Conservation (phyloP, 129 eudicot genomes). For the Flaveria robusta region DNA sequence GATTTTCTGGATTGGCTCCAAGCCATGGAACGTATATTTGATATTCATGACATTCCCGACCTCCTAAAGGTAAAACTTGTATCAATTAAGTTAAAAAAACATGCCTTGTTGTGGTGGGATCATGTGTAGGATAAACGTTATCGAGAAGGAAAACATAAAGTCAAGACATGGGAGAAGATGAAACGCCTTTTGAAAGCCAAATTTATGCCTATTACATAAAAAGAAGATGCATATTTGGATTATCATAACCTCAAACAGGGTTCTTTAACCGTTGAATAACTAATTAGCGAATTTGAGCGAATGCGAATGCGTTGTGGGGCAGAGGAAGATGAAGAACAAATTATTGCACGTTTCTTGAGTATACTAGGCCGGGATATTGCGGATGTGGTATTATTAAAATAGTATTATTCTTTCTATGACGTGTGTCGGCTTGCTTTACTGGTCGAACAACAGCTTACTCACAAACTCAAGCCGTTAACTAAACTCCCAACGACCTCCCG, state of each 20-base stretch:
- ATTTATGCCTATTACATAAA: not conserved
- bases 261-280: not conserved
- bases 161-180: conserved; percentile 1
- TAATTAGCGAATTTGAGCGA: not conserved
- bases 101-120: not conserved
- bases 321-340: not conserved
- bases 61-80: not conserved
- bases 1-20: not conserved
- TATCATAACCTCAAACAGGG: not conserved
- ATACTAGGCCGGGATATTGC: not conserved
- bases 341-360: conserved; percentile 1
- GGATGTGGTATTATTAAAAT: not conserved
- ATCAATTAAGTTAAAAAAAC: not conserved
- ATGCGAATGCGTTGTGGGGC: conserved; percentile 12
- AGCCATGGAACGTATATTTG: not conserved
- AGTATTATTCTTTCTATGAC: not conserved
- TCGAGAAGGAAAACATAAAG: not conserved
- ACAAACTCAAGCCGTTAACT: not conserved
- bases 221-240: not conserved
- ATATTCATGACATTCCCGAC: not conserved
- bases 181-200: not conserved
- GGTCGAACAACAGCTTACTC: not conserved
- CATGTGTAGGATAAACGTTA: not conserved
- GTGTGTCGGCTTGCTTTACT: conserved; percentile 1
- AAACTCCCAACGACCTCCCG: not conserved